A percentile compares a stretch with the other conserved stretches of the same genome.
Conservation (phyloP, 2,329 filamentous ascomycete genomes). For the Claviceps purpurea region DNA sequence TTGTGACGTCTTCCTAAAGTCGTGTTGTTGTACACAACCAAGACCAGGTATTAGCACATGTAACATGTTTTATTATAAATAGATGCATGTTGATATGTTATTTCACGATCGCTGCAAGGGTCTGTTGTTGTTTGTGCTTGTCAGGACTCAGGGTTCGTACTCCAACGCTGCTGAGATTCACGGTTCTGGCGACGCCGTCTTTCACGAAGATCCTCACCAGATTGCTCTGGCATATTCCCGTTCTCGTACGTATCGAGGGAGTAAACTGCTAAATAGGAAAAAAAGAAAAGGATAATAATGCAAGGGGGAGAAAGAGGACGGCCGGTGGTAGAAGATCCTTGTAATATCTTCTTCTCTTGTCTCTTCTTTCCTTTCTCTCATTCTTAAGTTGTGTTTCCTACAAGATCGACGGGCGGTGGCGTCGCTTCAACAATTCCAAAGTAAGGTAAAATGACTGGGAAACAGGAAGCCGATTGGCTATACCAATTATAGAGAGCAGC, state of each 20-base stretch:
- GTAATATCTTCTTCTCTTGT: no score
- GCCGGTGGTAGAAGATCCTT: not conserved
- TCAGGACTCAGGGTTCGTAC: not conserved
- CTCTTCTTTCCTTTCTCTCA: no score
- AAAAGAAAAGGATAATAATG: not conserved
- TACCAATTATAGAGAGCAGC: not conserved
- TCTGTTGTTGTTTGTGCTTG: not conserved
- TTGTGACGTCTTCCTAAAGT: not conserved
- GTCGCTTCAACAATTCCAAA: no score
- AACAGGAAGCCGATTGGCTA: not conserved
- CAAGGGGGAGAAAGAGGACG: not conserved
- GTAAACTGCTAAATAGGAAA: not conserved
- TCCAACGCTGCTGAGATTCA: conserved; percentile 1
- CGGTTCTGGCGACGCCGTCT: not conserved
- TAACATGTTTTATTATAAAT: not conserved
- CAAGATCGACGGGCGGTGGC: no score
- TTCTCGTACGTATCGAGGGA: not conserved
- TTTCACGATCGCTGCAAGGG: not conserved
- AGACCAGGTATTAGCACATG: not conserved
- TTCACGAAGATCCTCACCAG: conserved; percentile 9
- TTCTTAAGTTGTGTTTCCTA: no score
- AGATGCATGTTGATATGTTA: not conserved
- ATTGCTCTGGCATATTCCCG: conserved; percentile 10
- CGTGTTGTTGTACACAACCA: not conserved
- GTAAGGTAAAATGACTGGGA: no score